phyloP scores from a whole-genome alignment of 1,139 yeast species.

The Sugiyamaella xylanicola region DNA sequence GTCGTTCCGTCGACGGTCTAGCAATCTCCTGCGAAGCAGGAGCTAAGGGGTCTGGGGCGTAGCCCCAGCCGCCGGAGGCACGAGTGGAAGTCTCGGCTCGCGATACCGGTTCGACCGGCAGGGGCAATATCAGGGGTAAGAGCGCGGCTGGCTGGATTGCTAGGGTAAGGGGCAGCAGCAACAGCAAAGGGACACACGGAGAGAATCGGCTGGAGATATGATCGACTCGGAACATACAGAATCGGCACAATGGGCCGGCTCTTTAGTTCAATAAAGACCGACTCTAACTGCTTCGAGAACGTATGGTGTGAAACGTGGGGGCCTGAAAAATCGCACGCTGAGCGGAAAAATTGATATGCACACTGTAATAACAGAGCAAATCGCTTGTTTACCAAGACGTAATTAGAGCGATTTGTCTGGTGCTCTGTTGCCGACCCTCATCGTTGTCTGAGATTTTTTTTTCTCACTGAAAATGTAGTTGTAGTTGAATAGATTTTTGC shows the following conservation, averaged over 20 bases:
- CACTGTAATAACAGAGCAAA: neutral
- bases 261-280: neutral
- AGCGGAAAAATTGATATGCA: neutral
- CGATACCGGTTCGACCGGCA: too few relatives aligned
- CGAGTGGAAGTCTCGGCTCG: too few relatives aligned
- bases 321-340: neutral
- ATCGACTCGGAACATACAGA: neutral
- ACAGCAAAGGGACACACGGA: too few relatives aligned
- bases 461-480: too few relatives aligned
- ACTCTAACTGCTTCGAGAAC: neutral
- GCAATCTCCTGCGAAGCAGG: too few relatives aligned
- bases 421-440: neutral
- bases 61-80: too few relatives aligned
- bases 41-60: too few relatives aligned
- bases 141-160: neutral
- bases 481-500: too few relatives aligned
- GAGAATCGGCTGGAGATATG: neutral
- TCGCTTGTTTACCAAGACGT: neutral
- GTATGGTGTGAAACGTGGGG: neutral
- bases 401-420: too few relatives aligned
- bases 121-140: constrained; percentile 9
- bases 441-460: too few relatives aligned
- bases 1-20: neutral
- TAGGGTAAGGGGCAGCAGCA: neutral
- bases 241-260: neutral